Conservation (phyloP, 495 filamentous ascomycete genomes). For the Aspergillus leporis region DNA sequence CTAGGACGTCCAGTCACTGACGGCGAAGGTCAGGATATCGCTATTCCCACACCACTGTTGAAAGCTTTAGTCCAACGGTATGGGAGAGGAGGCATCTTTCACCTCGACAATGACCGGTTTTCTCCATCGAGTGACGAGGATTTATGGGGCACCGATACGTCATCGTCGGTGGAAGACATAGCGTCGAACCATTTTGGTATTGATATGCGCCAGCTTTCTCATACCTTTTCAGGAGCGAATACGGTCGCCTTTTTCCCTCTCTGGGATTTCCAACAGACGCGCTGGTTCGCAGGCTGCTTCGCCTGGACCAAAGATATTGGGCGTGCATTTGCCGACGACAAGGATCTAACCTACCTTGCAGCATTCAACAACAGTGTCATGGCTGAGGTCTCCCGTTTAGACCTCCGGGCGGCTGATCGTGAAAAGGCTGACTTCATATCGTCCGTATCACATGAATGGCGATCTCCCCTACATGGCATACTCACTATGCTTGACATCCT, state of each 20-base stretch:
- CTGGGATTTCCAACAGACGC: conserved; percentile 59
- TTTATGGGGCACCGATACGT: background rate
- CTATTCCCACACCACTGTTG: background rate
- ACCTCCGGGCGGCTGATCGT: conserved; percentile 46
- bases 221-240: conserved; percentile 48
- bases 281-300: conserved; percentile 63
- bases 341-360: conserved; percentile 56
- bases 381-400: conserved; percentile 58
- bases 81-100: background rate
- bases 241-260: conserved; percentile 59
- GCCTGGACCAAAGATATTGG: conserved; percentile 56
- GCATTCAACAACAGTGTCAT: conserved; percentile 64
- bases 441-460: conserved; percentile 70
- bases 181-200: background rate
- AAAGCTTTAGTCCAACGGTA: background rate
- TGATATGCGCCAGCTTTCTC: background rate
- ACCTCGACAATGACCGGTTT: background rate
- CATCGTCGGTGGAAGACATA: background rate
- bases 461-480: conserved; percentile 69
- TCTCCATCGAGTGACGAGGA: background rate
- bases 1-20: background rate
- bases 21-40: background rate
- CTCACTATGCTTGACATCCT: conserved; percentile 22
- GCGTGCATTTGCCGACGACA: conserved; percentile 34
- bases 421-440: conserved; percentile 71